These are phyloP conservation scores for Amaranthus tricolor DNA, from an alignment of 179 eudicot species.

Conservation along the genomic window DNA sequence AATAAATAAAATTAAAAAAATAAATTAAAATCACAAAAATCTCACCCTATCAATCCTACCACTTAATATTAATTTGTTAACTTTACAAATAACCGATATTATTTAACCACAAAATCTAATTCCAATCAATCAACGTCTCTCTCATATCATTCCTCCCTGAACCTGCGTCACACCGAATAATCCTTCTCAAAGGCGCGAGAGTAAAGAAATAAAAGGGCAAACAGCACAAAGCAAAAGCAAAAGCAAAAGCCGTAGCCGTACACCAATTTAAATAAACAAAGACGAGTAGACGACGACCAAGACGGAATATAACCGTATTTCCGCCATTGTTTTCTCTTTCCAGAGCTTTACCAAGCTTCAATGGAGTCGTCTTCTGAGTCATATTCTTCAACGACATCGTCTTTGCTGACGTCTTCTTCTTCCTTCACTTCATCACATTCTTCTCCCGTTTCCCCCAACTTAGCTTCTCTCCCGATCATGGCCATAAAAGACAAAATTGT, in stretches of 20 bases:
- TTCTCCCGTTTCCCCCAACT: slow-evolving; percentile 33
- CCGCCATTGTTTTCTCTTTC: slow-evolving; percentile 8
- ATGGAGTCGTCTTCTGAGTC: slow-evolving; percentile 48
- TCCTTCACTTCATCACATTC: slow-evolving; percentile 37
- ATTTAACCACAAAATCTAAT: background rate
- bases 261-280: background rate
- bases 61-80: no score
- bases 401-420: slow-evolving; percentile 45
- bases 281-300: background rate
- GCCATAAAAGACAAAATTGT: slow-evolving; percentile 61
- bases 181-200: background rate
- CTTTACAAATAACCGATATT: no score
- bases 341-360: slow-evolving; percentile 1
- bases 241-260: background rate
- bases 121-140: background rate
- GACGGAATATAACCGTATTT: background rate
- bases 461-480: slow-evolving; percentile 56
- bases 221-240: background rate
- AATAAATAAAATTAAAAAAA: no score
- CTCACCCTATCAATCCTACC: no score
- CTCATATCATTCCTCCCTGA: background rate
- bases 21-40: no score
- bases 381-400: slow-evolving; percentile 29
- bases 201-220: background rate
- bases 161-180: background rate